phyloP scores from a whole-genome alignment of 306 rosid genomes.

The Prunus persica region DNA sequence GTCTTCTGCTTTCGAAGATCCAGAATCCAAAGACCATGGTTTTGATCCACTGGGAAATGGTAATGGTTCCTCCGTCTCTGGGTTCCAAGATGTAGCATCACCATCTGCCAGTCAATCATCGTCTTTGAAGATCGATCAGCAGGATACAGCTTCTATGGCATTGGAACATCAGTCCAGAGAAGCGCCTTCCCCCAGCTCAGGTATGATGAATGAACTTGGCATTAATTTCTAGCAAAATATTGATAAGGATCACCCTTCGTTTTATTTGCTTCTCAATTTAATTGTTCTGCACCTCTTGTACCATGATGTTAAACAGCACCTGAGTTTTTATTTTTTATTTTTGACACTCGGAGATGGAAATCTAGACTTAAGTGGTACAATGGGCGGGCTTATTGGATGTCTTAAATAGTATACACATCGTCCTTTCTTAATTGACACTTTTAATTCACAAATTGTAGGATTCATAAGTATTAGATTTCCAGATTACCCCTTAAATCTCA shows the following conservation, averaged over 20 bases:
- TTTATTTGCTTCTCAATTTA: background rate
- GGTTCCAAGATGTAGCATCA: constrained; percentile 48
- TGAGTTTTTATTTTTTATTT: background rate
- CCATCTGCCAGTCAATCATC: constrained; percentile 56
- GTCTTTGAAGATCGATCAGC: constrained; percentile 54
- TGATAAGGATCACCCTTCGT: background rate
- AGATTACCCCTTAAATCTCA: background rate
- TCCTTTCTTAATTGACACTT: background rate
- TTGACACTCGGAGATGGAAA: too few relatives aligned
- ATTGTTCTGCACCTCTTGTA: background rate
- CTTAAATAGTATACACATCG: background rate
- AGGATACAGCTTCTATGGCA: constrained; percentile 40
- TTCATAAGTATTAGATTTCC: background rate
- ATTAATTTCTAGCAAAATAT: constrained; percentile 6
- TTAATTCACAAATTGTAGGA: background rate
- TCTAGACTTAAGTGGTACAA: background rate
- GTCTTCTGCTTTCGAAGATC: constrained; percentile 47
- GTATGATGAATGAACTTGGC: constrained; percentile 38
- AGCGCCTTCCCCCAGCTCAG: constrained; percentile 87
- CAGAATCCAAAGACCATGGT: constrained; percentile 39
- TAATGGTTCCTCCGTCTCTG: constrained; percentile 42
- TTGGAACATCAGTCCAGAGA: constrained; percentile 53
- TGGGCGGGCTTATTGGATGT: background rate
- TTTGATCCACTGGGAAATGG: constrained; percentile 42
- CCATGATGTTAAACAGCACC: background rate